A percentile compares a stretch with the other conserved stretches of the same genome.
Evolutionary conservation across 176 grass and related monocot species (phyloP).

Genomic region (Rhynchospora tenuis): DNA sequence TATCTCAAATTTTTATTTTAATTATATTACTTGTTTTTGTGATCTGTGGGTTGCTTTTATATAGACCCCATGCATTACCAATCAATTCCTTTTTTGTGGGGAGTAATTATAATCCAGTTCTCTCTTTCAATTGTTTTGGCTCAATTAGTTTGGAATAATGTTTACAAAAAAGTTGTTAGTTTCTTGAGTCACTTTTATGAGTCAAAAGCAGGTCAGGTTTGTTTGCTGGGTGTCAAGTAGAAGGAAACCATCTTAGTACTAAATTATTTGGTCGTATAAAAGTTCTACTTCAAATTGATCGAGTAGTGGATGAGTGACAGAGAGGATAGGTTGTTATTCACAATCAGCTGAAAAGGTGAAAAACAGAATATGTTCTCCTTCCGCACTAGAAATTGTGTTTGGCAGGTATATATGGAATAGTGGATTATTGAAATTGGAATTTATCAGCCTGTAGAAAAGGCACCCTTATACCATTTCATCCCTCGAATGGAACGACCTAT

Average conservation of each 20-base stretch:
- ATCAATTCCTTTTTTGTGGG: neutral
- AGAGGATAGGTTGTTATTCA: too few species aligned
- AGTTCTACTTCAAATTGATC: too few species aligned
- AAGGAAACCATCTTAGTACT: neutral
- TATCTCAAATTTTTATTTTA: neutral
- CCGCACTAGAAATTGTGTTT: too few species aligned
- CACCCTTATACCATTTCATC: neutral
- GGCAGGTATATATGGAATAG: too few species aligned
- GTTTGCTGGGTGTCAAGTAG: too few species aligned
- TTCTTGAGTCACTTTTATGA: neutral
- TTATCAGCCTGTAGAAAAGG: neutral
- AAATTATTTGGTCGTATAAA: neutral
- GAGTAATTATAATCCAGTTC: neutral
- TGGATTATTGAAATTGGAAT: neutral
- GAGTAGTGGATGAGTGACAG: too few species aligned
- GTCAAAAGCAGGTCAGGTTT: neutral
- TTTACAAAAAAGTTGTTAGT: neutral
- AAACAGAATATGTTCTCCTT: too few species aligned
- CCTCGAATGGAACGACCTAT: neutral
- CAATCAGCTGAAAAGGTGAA: too few species aligned
- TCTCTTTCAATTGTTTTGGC: neutral
- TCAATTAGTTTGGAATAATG: neutral
- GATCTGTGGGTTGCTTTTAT: neutral
- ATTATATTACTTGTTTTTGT: neutral
- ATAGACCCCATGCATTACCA: neutral